A percentile compares a stretch with the other conserved stretches of the same genome.
Conservation (phyloP, 2,329 filamentous ascomycete genomes). For the Tetracladium maxilliforme region DNA sequence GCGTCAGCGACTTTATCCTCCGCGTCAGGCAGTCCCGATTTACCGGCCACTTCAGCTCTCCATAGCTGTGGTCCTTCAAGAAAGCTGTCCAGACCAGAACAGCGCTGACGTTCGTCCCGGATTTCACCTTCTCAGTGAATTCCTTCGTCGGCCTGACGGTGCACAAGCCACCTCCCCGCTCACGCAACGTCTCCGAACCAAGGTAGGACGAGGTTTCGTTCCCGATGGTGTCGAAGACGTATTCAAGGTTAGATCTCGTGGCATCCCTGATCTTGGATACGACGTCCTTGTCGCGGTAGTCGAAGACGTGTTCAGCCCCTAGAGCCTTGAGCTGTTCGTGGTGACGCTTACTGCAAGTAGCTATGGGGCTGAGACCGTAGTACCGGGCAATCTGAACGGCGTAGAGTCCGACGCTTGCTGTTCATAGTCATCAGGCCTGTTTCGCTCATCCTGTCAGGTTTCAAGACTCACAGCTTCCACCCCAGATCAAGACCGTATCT, state of each 20-base stretch:
- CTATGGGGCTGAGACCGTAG: constrained; percentile 16
- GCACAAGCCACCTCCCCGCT: constrained; percentile 16
- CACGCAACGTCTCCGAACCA: constrained; percentile 15
- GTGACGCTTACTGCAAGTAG: constrained; percentile 18
- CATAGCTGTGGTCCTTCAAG: constrained; percentile 21
- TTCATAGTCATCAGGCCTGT: constrained; percentile 6
- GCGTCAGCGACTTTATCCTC: no score
- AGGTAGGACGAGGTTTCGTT: constrained; percentile 16
- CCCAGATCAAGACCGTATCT: constrained; percentile 23
- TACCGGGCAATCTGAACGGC: constrained; percentile 18
- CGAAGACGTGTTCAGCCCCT: constrained; percentile 19
- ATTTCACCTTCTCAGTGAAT: constrained; percentile 18
- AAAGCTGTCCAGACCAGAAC: constrained; percentile 28
- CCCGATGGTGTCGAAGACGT: constrained; percentile 28
- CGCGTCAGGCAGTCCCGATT: constrained; percentile 4
- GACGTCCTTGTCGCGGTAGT: constrained; percentile 22
- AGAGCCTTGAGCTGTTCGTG: constrained; percentile 14
- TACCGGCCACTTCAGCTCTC: constrained; percentile 19
- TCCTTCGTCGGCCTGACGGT: constrained; percentile 24
- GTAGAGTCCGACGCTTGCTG: constrained; percentile 21
- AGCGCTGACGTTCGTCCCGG: constrained; percentile 19
- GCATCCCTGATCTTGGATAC: constrained; percentile 16
- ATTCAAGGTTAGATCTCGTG: constrained; percentile 14
- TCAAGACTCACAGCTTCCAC: constrained; percentile 22
- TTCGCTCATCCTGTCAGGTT: neutral